Base-by-base conservation (phyloP, 148 eudicot genomes). In the Chenopodium formosanum region DNA sequence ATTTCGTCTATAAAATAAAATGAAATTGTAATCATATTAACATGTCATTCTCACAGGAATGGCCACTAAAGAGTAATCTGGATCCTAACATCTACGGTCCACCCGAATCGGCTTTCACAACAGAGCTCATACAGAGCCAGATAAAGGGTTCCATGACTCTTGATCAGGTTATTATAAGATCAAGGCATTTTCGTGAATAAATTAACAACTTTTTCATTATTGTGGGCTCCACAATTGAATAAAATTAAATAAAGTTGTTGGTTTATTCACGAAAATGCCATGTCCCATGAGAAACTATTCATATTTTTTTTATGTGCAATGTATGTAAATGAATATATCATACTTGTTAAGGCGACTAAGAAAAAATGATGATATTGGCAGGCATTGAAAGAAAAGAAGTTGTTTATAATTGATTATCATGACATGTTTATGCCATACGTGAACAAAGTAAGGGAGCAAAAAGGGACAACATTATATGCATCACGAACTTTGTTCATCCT, bases 361-460 rank as follows among this genome's bases (percentile, higher is more conserved):
- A 1, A 40, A 40, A 40, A 40, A 40, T 40, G 44, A 40, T 40
- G 7, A 40, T 40, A 12, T 63, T 83, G 80, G 80, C 89, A 94
- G 95, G 95, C 94, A 14, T 1, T 94, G 17, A 31, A 86, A 69
- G 73, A 85, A n/a, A 93, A 90, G 85, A 93, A 82, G 78, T 72
- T 94, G 75, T 94, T 91, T 76, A 84, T 89, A 9, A 70, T 94
- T 40, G 98, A 94, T 78, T 94, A 91, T 74, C 95, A 94, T 80
- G 98, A 94, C 82, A 50, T 88, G 19, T 82, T 88, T 23, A 64
- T 94, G 73, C 98, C 97, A 0, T 93, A 77, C 13, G 95, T 94
- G 68, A 81, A 85, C 76, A 91, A 86, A 84, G 94, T 93, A 9
- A 94, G 94, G 32, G 86, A 88, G 82, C 74, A 87, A 5, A 67